These are phyloP conservation scores for Kregervanrija pseudodelftensis DNA, from an alignment of 805 yeast genomes.

Conservation along the genomic window DNA sequence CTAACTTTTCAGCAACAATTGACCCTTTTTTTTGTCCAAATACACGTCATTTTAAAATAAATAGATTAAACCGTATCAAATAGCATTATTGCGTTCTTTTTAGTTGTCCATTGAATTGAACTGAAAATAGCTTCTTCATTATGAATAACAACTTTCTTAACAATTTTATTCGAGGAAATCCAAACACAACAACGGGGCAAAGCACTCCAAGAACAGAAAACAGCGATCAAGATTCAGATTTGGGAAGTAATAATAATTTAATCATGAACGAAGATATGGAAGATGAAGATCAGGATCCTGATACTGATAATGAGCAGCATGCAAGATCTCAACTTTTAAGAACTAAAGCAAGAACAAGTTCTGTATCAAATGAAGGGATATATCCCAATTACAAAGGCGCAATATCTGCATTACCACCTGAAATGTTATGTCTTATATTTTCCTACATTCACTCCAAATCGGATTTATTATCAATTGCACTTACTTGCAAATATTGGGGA, in stretches of 20 bases:
- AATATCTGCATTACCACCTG: conserved; percentile 46
- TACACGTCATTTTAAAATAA: too few species aligned
- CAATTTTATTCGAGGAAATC: too few species aligned
- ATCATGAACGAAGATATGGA: conserved; percentile 14
- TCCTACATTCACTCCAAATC: conserved; percentile 53
- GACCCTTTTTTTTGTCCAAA: too few species aligned
- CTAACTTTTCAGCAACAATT: too few species aligned
- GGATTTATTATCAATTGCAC: conserved; percentile 53
- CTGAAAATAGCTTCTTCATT: too few species aligned
- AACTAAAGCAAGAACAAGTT: conserved; percentile 16
- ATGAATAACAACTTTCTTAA: too few species aligned
- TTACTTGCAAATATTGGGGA: conserved; percentile 80
- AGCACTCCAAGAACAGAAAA: too few species aligned
- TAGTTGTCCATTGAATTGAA: too few species aligned
- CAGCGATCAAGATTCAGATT: too few species aligned
- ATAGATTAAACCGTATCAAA: too few species aligned
- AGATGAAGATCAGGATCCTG: conserved; percentile 18
- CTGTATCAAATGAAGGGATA: conserved; percentile 8
- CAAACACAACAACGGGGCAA: too few species aligned
- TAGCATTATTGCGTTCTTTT: too few species aligned
- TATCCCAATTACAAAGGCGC: conserved; percentile 18
- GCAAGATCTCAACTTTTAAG: conserved; percentile 23
- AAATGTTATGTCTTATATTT: conserved; percentile 57
- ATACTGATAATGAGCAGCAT: conserved; percentile 27
- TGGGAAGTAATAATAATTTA: not conserved